phyloP scores from a whole-genome alignment of 768 basidiomycete species.

The Glaciozyma antarctica region DNA sequence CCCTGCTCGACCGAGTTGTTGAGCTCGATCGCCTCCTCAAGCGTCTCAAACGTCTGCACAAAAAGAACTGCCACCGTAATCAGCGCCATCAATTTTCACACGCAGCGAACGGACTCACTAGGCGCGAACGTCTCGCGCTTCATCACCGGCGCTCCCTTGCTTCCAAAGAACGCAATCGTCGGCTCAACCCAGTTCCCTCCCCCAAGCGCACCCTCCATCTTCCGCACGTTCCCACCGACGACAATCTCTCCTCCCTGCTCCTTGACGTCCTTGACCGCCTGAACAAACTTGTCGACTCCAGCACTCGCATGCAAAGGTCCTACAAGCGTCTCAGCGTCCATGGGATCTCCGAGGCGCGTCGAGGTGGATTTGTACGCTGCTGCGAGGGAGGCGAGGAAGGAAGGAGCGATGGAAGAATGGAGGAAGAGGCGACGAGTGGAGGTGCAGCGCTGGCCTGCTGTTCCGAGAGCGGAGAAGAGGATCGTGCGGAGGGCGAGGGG shows the following conservation, averaged over 20 bases:
- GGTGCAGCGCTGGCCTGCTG: slow-evolving; percentile 61
- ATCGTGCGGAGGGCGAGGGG: slow-evolving; percentile 78
- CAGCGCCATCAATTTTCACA: slow-evolving; percentile 68
- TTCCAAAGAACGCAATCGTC: slow-evolving; percentile 54
- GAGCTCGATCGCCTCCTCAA: slow-evolving; percentile 53
- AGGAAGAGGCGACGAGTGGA: slow-evolving; percentile 83
- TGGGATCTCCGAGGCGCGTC: slow-evolving; percentile 68
- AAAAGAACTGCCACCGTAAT: slow-evolving; percentile 80
- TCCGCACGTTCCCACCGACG: slow-evolving; percentile 51
- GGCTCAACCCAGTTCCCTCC: slow-evolving; percentile 84
- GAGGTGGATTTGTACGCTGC: slow-evolving; percentile 58
- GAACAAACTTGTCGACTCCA: slow-evolving; percentile 35
- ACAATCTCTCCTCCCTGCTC: slow-evolving; percentile 65
- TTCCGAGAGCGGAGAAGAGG: slow-evolving; percentile 88
- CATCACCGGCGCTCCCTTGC: slow-evolving; percentile 26
- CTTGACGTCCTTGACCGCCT: slow-evolving; percentile 41
- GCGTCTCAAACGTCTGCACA: slow-evolving; percentile 53
- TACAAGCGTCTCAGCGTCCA: slow-evolving; percentile 60
- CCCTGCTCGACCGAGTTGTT: slow-evolving; percentile 87
- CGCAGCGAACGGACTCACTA: slow-evolving; percentile 16
- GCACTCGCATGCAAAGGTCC: slow-evolving; percentile 73
- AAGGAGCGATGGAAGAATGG: slow-evolving; percentile 64
- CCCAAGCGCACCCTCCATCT: slow-evolving; percentile 45
- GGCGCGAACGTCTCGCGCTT: slow-evolving; percentile 34
- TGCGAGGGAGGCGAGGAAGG: slow-evolving; percentile 66